Percentiles rank a stretch among this genome's conserved stretches.
These are phyloP conservation scores for Chaetoscypha palmicola DNA, from an alignment of 2,329 filamentous ascomycete genomes.

Conservation along the genomic window DNA sequence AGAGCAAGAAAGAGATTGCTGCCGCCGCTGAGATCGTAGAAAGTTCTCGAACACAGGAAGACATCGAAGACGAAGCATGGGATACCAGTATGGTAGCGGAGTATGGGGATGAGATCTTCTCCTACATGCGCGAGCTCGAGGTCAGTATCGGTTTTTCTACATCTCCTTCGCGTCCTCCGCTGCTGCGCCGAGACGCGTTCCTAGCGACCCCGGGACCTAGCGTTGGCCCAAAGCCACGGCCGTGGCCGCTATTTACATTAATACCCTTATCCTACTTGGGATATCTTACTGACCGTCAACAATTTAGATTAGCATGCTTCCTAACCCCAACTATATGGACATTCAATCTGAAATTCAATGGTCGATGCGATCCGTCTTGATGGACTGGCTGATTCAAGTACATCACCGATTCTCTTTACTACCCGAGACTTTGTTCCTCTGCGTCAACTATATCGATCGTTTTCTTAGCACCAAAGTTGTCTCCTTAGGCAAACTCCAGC, in stretches of 20 bases:
- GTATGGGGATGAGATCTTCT: constrained; percentile 92
- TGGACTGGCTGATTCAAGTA: constrained; percentile 98
- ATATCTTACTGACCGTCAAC: constrained; percentile 23
- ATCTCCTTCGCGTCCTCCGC: too few species aligned
- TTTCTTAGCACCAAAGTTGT: constrained; percentile 94
- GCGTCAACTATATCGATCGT: constrained; percentile 94
- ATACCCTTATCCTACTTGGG: constrained; percentile 3
- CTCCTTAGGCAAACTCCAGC: constrained; percentile 87
- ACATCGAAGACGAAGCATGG: constrained; percentile 82
- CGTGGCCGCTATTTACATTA: too few species aligned
- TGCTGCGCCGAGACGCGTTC: too few species aligned
- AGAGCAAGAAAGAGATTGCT: constrained; percentile 66
- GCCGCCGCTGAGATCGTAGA: constrained; percentile 38
- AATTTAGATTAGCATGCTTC: constrained; percentile 65
- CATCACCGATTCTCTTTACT: constrained; percentile 86
- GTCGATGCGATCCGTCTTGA: constrained; percentile 95
- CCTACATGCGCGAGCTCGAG: constrained; percentile 86
- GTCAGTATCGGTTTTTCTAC: constrained; percentile 36
- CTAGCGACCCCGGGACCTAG: too few species aligned
- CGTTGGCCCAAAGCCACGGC: too few species aligned
- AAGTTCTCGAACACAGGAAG: constrained; percentile 48
- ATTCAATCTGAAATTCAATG: constrained; percentile 95
- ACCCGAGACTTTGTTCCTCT: constrained; percentile 90
- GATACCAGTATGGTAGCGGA: constrained; percentile 98
- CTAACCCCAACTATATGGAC: constrained; percentile 93